Conservation (phyloP, 805 yeast genomes). For the Metschnikowia proteae region DNA sequence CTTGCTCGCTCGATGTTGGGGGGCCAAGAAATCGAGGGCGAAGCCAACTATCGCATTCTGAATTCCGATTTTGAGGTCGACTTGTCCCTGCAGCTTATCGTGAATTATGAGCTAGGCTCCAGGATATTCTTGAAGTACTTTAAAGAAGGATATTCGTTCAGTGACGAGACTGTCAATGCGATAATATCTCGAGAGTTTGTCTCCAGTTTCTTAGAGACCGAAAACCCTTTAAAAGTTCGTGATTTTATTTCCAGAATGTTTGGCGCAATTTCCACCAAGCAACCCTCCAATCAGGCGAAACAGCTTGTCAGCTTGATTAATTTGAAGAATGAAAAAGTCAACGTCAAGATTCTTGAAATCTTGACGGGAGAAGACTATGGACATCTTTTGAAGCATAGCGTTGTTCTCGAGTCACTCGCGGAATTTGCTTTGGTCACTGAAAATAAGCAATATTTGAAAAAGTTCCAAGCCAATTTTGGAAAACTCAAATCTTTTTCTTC, state of each 20-base stretch:
- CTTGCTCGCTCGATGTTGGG: not conserved
- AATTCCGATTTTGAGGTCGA: conserved; percentile 19
- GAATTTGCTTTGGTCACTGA: conserved; percentile 12
- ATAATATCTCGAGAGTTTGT: conserved; percentile 29
- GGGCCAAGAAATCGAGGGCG: not conserved
- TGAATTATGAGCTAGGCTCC: conserved; percentile 26
- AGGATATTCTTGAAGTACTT: conserved; percentile 26
- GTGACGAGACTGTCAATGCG: conserved; percentile 28
- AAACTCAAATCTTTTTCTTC: conserved; percentile 10
- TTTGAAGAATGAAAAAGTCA: conserved; percentile 25
- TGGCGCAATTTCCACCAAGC: not conserved
- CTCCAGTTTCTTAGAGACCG: conserved; percentile 18
- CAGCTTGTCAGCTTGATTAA: conserved; percentile 16
- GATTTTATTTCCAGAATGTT: conserved; percentile 25
- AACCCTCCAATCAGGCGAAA: conserved; percentile 6
- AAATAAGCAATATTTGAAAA: conserved; percentile 20
- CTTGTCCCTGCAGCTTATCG: conserved; percentile 26
- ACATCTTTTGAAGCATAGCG: conserved; percentile 7
- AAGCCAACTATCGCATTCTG: not conserved
- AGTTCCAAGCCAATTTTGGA: conserved; percentile 13
- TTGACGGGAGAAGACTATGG: conserved; percentile 9
- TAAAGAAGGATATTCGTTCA: conserved; percentile 31
- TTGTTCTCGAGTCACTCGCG: conserved; percentile 7
- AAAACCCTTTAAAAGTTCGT: conserved; percentile 14
- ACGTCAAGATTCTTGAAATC: conserved; percentile 21